phyloP scores from a whole-genome alignment of 2,329 filamentous ascomycete genomes.

The Pseudocercospora fuligena region DNA sequence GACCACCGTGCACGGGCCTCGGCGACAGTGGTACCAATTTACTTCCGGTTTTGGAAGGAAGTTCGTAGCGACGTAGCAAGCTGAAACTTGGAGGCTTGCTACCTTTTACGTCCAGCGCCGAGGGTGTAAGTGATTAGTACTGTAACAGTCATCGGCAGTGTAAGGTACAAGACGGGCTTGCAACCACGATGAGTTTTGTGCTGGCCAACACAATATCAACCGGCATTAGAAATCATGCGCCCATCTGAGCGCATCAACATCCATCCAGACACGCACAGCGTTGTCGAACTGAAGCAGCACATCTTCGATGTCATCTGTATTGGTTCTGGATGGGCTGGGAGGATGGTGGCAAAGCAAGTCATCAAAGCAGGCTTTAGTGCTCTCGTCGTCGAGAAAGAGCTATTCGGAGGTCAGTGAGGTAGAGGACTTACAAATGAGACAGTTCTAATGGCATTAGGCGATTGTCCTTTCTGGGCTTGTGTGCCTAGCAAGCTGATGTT shows the following conservation, averaged over 20 bases:
- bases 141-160: neutral
- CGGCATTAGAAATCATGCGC: neutral
- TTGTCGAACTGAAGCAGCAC: neutral
- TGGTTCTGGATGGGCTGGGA: slow-evolving; percentile 8
- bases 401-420: slow-evolving; percentile 4
- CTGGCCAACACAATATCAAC: neutral
- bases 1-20: no score
- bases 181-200: neutral
- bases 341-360: slow-evolving; percentile 3
- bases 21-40: neutral
- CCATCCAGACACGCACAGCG: slow-evolving; percentile 7
- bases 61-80: neutral
- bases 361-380: neutral
- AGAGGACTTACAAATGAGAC: neutral
- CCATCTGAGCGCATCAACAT: slow-evolving; percentile 9
- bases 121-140: neutral
- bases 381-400: slow-evolving; percentile 12
- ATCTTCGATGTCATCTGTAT: slow-evolving; percentile 9
- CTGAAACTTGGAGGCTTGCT: neutral
- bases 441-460: neutral
- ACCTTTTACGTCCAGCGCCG: neutral
- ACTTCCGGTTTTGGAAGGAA: neutral
- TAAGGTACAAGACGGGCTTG: neutral
- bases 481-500: slow-evolving; percentile 10
- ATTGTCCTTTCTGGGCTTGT: slow-evolving; percentile 18